Evolutionary conservation across 164 flowering plant genomes (phyloP).

Genomic region (Tetracentron sinense): DNA sequence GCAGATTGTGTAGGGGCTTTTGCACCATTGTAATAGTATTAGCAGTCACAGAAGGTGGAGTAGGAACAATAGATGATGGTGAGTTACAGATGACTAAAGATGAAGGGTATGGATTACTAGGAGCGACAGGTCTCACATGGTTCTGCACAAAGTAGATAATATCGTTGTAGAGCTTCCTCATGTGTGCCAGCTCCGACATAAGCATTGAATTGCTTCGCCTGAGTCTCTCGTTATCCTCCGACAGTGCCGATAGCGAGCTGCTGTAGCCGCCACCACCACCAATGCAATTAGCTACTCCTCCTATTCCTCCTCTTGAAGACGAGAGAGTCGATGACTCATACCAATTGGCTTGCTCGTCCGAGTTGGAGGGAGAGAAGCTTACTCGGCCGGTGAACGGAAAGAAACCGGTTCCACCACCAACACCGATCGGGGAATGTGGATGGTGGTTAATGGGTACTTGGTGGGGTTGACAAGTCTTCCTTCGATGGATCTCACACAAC

Average conservation of each 20-base stretch:
- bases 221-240: slow-evolving; percentile 85
- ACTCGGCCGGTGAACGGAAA: slow-evolving; percentile 37
- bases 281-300: no score
- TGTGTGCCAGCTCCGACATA: slow-evolving; percentile 84
- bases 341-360: slow-evolving; percentile 59
- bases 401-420: slow-evolving; percentile 28
- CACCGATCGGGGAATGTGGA: slow-evolving; percentile 30
- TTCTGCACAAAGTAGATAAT: slow-evolving; percentile 93
- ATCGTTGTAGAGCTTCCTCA: slow-evolving; percentile 90
- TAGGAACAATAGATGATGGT: background rate
- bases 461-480: slow-evolving; percentile 73
- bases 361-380: slow-evolving; percentile 62
- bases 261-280: slow-evolving; percentile 3
- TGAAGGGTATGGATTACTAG: slow-evolving; percentile 50
- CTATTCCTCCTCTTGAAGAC: slow-evolving; percentile 30
- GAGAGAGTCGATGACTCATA: slow-evolving; percentile 46
- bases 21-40: slow-evolving; percentile 22
- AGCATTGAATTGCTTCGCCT: slow-evolving; percentile 78
- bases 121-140: slow-evolving; percentile 88
- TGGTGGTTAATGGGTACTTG: slow-evolving; percentile 40
- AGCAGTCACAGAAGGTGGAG: slow-evolving; percentile 3
- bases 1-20: slow-evolving; percentile 33
- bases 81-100: slow-evolving; percentile 33
- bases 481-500: slow-evolving; percentile 88
- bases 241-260: slow-evolving; percentile 42